Evolutionary conservation across 495 filamentous ascomycete species (phyloP).

Genomic region (Usnea hakonensis): DNA sequence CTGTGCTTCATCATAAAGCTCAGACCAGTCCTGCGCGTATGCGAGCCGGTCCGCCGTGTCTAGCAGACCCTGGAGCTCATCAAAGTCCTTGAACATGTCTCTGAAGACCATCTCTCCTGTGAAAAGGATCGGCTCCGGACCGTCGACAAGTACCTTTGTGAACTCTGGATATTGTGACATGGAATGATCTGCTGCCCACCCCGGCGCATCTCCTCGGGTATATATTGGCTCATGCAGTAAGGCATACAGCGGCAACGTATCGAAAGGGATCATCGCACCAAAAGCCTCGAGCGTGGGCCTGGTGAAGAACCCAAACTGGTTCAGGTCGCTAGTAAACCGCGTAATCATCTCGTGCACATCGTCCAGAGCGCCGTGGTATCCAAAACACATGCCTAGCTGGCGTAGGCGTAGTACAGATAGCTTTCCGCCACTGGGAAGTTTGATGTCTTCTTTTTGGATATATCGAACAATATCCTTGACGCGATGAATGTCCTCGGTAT

Average conservation of each 20-base stretch:
- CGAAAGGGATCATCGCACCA: slow-evolving; percentile 58
- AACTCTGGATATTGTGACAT: slow-evolving; percentile 38
- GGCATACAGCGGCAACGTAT: slow-evolving; percentile 72
- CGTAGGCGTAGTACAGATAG: slow-evolving; percentile 65
- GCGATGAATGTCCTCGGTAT: slow-evolving; percentile 66
- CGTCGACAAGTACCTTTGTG: slow-evolving; percentile 26
- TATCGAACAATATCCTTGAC: slow-evolving; percentile 60
- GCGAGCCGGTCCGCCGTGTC: slow-evolving; percentile 66
- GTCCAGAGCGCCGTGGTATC: slow-evolving; percentile 52
- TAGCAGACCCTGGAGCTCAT: slow-evolving; percentile 57
- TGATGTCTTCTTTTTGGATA: slow-evolving; percentile 49
- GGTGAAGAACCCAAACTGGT: slow-evolving; percentile 63
- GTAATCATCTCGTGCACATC: slow-evolving; percentile 53
- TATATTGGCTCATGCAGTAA: slow-evolving; percentile 82
- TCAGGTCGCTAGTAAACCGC: slow-evolving; percentile 58
- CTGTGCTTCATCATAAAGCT: slow-evolving; percentile 66
- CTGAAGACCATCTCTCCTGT: slow-evolving; percentile 89
- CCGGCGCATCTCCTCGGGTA: slow-evolving; percentile 49
- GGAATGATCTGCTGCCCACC: slow-evolving; percentile 57
- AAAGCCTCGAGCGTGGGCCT: slow-evolving; percentile 58
- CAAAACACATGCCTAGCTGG: slow-evolving; percentile 68
- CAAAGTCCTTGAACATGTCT: slow-evolving; percentile 69
- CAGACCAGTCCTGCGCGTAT: slow-evolving; percentile 55
- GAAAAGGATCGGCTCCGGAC: slow-evolving; percentile 61
- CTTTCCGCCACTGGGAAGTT: slow-evolving; percentile 57